Conservation (phyloP, 2,329 filamentous ascomycete genomes). For the Cladobotryum protrusum region DNA sequence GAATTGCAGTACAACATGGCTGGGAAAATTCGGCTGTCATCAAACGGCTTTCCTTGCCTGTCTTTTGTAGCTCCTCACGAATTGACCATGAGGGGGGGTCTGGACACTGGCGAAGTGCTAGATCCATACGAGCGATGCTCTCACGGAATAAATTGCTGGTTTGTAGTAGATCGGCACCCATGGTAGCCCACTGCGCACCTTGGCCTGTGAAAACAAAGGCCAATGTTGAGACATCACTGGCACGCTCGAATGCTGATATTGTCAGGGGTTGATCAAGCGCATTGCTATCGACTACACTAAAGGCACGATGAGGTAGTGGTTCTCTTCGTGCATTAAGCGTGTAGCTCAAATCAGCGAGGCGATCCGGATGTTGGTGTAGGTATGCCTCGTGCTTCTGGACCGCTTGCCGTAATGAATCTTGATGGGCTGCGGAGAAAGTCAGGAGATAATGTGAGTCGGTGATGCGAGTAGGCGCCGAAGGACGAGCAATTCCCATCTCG, state of each 20-base stretch:
- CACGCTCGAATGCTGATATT: neutral
- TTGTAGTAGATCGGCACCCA: slow-evolving; percentile 21
- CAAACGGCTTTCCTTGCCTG: slow-evolving; percentile 5
- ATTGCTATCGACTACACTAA: slow-evolving; percentile 13
- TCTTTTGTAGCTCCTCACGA: slow-evolving; percentile 16
- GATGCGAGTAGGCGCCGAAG: neutral
- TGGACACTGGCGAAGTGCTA: slow-evolving; percentile 4
- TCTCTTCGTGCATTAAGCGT: slow-evolving; percentile 19
- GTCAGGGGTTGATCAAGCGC: neutral
- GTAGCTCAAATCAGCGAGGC: neutral
- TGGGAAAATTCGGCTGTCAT: slow-evolving; percentile 26
- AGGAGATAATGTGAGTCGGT: neutral
- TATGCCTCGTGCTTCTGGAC: neutral
- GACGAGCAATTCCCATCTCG: slow-evolving; percentile 5
- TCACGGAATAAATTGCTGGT: slow-evolving; percentile 3
- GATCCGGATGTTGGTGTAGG: neutral
- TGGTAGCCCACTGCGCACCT: slow-evolving; percentile 29
- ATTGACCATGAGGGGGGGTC: slow-evolving; percentile 12
- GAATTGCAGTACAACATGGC: slow-evolving; percentile 36
- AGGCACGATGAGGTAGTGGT: slow-evolving; percentile 21
- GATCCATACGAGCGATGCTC: slow-evolving; percentile 10
- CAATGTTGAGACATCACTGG: neutral
- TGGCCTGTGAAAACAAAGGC: slow-evolving; percentile 29
- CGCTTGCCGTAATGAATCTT: neutral
- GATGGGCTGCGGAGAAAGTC: slow-evolving; percentile 6